A percentile compares a stretch with the other conserved stretches of the same genome.
phyloP scores from a whole-genome alignment of 1,284 basidiomycete species.

The Farysia itapuensis region DNA sequence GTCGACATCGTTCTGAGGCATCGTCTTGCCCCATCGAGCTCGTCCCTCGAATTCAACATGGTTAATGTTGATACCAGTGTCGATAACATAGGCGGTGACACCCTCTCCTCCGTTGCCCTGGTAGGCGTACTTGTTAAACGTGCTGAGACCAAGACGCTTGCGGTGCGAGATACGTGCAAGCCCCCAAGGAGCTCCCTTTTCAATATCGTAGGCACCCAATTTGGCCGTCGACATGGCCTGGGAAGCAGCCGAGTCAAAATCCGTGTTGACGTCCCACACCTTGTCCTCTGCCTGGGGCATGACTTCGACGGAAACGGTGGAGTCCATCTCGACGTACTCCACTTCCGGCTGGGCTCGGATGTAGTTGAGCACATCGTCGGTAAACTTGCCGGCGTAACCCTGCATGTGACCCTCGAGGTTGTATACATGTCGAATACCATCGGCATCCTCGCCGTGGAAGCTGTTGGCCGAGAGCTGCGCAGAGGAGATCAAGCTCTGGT shows the following conservation, averaged over 20 bases:
- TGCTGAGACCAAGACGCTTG: slow-evolving; percentile 73
- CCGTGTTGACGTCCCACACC: slow-evolving; percentile 43
- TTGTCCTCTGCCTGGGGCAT: slow-evolving; percentile 49
- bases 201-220: slow-evolving; percentile 59
- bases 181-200: slow-evolving; percentile 89
- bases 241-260: slow-evolving; percentile 67
- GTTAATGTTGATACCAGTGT: slow-evolving; percentile 84
- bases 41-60: slow-evolving; percentile 88
- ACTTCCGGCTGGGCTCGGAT: slow-evolving; percentile 88
- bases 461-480: slow-evolving; percentile 41
- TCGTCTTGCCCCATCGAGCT: slow-evolving; percentile 64
- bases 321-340: slow-evolving; percentile 84
- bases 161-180: slow-evolving; percentile 94
- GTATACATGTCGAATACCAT: slow-evolving; percentile 52
- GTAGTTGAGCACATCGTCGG: slow-evolving; percentile 71
- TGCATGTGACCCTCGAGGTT: slow-evolving; percentile 62
- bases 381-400: slow-evolving; percentile 86
- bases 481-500: slow-evolving; percentile 40
- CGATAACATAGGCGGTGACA: slow-evolving; percentile 74
- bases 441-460: slow-evolving; percentile 40
- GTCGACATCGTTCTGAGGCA: slow-evolving; percentile 70
- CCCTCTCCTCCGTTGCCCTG: slow-evolving; percentile 78
- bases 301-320: slow-evolving; percentile 50
- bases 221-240: slow-evolving; percentile 49
- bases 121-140: slow-evolving; percentile 85